Conservation (phyloP, 139 green algal genomes). For the Desmodesmus armatus region DNA sequence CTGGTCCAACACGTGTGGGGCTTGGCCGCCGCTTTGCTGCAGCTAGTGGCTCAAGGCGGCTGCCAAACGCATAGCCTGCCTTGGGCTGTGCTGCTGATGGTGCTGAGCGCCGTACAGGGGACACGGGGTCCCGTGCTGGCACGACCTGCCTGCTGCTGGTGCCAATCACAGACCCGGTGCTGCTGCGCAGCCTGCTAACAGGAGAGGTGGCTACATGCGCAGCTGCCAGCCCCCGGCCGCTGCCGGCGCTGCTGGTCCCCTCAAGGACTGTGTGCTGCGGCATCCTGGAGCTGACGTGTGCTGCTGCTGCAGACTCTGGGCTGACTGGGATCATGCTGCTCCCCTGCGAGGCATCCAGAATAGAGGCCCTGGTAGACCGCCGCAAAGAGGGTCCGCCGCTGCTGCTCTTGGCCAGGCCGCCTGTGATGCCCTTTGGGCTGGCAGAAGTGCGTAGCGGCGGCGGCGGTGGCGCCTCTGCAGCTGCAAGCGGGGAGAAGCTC, state of each 20-base stretch:
- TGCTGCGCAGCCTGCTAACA: not conserved
- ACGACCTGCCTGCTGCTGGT: not conserved
- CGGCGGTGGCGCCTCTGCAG: not conserved
- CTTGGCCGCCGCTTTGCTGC: not conserved
- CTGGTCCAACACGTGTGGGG: not conserved
- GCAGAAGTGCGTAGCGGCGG: too few species aligned
- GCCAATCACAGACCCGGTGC: not conserved
- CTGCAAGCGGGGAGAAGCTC: not conserved
- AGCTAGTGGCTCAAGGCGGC: not conserved
- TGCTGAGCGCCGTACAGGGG: constrained; percentile 8
- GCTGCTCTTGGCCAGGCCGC: too few species aligned
- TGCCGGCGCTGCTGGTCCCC: not conserved
- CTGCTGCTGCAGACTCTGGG: not conserved
- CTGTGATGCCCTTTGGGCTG: not conserved
- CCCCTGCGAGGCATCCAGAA: constrained; percentile 11
- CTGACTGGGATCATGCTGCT: constrained; percentile 20
- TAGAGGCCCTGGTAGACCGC: constrained; percentile 19
- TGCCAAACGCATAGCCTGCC: constrained; percentile 28
- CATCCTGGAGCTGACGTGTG: not conserved
- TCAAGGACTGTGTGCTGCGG: not conserved
- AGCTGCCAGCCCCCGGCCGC: not conserved
- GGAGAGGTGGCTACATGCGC: not conserved
- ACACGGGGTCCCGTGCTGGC: not conserved
- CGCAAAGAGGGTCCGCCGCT: too few species aligned
- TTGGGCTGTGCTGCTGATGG: constrained; percentile 11